Evolutionary conservation across 306 rosid genomes (phyloP), one percentile per base, ranked within the genome.

Genomic region (Rosa lucieae): DNA sequence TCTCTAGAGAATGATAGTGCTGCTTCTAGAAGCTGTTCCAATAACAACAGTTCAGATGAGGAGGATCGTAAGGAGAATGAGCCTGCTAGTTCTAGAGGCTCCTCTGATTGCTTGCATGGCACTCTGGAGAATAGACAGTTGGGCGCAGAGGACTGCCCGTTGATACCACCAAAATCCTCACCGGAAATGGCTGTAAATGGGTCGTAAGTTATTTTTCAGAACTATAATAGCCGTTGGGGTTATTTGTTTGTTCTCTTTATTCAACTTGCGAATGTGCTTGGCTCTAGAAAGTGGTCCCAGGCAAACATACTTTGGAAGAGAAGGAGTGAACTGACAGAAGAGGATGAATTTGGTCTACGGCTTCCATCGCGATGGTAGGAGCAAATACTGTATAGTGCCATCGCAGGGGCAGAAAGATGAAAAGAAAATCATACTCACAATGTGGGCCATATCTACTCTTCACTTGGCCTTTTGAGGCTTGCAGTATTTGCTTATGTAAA

Each of bases 151-250:
- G 99, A 92, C 26, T 79, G 88, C 74, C 82, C 93, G 18, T 82
- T 92, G 86, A 84, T 94, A 80, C 90, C 99, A 3, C 89, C 97
- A 5, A 88, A 87, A 70, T 88, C 99, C 29, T 92, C 97, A 11
- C 90, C 97, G 20, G 97, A 92, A 81, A 94, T 94, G 99, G 88
- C 93, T 76, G 97, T 92, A 77, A 94, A 94, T 80, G 97, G 99
- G 73, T 94, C 93, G 0, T 94, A 78, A 84, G 69, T 82, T 78
- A 20, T 63, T 76, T 79, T 73, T 37, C 75, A 67, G 75, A 77
- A 79, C 48, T 23, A 68, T 69, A 9, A 58, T 58, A 66, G 80
- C 75, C 77, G 14, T 13, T 58, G 66, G 72, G 67, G 32, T 70
- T 63, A 52, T 17, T 37, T 37, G 23, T 73, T 74, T 81, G 37